These are phyloP conservation scores for Bromus sterilis DNA, from an alignment of 176 grass and related monocot species.

Conservation along the genomic window DNA sequence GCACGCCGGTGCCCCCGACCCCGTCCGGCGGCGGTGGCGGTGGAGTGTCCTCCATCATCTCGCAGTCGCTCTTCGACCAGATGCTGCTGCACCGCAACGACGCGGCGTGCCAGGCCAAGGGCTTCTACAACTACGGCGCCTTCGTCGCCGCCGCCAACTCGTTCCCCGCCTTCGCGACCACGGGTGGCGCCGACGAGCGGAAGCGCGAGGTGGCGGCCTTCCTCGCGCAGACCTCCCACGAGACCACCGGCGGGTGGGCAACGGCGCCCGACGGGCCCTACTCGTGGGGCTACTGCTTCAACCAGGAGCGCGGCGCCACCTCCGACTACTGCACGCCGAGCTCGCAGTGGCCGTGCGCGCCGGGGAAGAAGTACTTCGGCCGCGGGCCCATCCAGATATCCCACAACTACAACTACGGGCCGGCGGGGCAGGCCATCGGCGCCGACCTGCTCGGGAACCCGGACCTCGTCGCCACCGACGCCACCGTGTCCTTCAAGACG, in stretches of 20 bases:
- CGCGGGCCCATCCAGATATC: conserved; percentile 61
- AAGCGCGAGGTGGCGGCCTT: conserved; percentile 54
- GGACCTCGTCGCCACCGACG: not conserved
- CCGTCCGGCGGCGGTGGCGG: not conserved
- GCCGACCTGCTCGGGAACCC: not conserved
- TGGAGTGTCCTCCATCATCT: conserved; percentile 31
- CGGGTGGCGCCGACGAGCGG: not conserved
- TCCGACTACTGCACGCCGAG: conserved; percentile 33
- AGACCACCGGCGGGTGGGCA: conserved; percentile 47
- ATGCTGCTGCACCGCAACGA: conserved; percentile 59
- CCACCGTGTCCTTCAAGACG: conserved; percentile 40
- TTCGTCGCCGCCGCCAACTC: conserved; percentile 46
- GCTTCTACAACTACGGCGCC: conserved; percentile 49
- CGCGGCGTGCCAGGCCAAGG: not conserved
- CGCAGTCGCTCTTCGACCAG: conserved; percentile 24
- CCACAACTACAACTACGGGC: conserved; percentile 56
- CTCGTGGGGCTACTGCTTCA: conserved; percentile 39
- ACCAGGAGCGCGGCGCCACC: conserved; percentile 4
- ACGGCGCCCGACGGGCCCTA: conserved; percentile 30
- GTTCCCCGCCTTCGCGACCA: conserved; percentile 25
- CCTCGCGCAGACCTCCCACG: conserved; percentile 62
- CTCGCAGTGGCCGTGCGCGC: conserved; percentile 26
- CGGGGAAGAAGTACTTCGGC: conserved; percentile 40
- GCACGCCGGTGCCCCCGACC: not conserved
- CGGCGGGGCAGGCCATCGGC: conserved; percentile 25